Conservation (phyloP, 148 eudicot genomes). For the Silene conica region DNA sequence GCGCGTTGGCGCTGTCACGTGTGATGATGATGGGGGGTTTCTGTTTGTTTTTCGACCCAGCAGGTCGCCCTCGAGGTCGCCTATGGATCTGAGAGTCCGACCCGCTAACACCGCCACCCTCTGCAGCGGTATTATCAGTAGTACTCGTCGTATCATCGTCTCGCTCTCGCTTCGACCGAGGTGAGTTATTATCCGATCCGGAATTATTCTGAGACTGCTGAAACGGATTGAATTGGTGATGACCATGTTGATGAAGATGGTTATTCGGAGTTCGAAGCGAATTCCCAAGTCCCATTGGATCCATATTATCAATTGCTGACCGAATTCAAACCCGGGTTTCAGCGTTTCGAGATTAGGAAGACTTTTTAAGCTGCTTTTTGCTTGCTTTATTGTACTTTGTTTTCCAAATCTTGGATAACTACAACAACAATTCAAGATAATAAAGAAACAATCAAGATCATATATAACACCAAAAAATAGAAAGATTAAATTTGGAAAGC, state of each 20-base stretch:
- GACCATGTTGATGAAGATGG: slow-evolving; percentile 30
- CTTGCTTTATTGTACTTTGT: not conserved
- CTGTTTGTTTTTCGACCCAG: slow-evolving; percentile 85
- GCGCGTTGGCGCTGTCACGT: slow-evolving; percentile 80
- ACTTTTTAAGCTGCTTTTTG: not conserved
- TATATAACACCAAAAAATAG: too few species aligned
- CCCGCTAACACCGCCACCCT: slow-evolving; percentile 13
- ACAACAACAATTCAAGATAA: not conserved
- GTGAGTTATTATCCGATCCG: slow-evolving; percentile 51
- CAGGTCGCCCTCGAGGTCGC: slow-evolving; percentile 64
- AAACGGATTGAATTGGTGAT: slow-evolving; percentile 37
- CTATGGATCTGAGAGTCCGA: slow-evolving; percentile 33
- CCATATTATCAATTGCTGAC: slow-evolving; percentile 20
- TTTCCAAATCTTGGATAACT: not conserved
- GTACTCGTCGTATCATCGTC: slow-evolving; percentile 34
- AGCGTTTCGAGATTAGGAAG: not conserved
- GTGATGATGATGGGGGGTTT: slow-evolving; percentile 87
- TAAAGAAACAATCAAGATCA: not conserved
- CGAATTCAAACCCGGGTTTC: not conserved
- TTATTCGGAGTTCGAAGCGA: slow-evolving; percentile 38
- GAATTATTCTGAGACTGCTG: slow-evolving; percentile 32
- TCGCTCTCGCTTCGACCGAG: slow-evolving; percentile 44
- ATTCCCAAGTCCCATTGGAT: slow-evolving; percentile 34
- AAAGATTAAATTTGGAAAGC: not conserved
- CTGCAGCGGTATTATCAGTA: slow-evolving; percentile 23